phyloP scores from a whole-genome alignment of 1,284 basidiomycete genomes.

The Ustilago hordei region DNA sequence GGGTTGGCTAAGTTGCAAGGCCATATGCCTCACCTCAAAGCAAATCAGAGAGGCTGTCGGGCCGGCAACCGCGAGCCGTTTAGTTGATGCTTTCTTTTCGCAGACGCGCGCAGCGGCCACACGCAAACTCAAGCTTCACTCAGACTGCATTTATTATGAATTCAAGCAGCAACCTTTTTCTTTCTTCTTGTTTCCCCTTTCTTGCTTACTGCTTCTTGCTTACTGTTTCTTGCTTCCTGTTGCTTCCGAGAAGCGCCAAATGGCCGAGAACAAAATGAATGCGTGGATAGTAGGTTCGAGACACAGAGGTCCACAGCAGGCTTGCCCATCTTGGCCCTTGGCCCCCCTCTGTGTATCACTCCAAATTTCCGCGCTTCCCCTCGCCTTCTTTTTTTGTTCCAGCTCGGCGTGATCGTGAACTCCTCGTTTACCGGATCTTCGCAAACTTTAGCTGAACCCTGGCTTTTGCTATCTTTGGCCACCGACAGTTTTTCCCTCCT shows the following conservation, averaged over 20 bases:
- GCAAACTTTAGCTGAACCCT: conserved; percentile 2
- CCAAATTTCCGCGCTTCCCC: not conserved
- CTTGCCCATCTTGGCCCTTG: conserved; percentile 17
- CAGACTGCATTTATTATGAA: not conserved
- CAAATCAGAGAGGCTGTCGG: not conserved
- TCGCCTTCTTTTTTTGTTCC: not conserved
- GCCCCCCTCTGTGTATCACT: not conserved
- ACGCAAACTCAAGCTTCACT: conserved; percentile 8
- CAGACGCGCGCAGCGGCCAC: not conserved
- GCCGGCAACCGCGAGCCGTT: conserved; percentile 38
- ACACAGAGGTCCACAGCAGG: not conserved
- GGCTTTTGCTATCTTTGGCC: conserved; percentile 11
- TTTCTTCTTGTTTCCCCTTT: not conserved
- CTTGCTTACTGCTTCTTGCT: not conserved
- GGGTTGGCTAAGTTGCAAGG: conserved; percentile 7
- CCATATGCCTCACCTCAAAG: conserved; percentile 1
- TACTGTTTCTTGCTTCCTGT: not conserved
- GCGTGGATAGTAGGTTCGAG: not conserved
- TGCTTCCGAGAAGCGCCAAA: not conserved
- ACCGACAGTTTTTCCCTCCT: not conserved
- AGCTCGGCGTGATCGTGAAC: conserved; percentile 6
- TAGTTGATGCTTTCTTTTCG: not conserved
- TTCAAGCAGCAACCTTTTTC: conserved; percentile 1
- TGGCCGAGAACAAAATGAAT: not conserved
- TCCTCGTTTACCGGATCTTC: conserved; percentile 3